Conservation (phyloP, 2,329 filamentous ascomycete species). For the Colletotrichum coccodes region DNA sequence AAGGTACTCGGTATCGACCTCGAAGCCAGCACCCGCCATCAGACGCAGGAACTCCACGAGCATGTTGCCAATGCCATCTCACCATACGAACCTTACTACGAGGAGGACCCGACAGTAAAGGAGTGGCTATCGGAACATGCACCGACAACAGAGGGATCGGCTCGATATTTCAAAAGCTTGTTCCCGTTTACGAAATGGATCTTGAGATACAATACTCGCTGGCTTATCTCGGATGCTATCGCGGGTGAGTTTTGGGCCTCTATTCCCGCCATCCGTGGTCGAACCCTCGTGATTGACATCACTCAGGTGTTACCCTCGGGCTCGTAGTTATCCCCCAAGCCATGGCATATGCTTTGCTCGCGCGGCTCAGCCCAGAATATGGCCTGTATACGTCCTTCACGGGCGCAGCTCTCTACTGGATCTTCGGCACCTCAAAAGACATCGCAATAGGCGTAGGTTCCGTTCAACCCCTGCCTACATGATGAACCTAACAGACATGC, state of each 20-base stretch:
- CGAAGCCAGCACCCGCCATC: conserved; percentile 50
- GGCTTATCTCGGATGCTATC: conserved; percentile 78
- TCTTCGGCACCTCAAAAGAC: conserved; percentile 86
- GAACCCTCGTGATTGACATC: conserved; percentile 30
- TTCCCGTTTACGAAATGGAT: conserved; percentile 80
- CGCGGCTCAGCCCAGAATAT: conserved; percentile 73
- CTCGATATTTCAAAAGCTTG: conserved; percentile 59
- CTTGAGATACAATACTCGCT: conserved; percentile 74
- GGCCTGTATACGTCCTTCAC: conserved; percentile 87
- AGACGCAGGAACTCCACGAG: conserved; percentile 16
- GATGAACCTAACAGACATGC: conserved; percentile 14
- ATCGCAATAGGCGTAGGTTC: conserved; percentile 76
- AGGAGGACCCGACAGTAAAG: conserved; percentile 72
- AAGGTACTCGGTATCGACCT: conserved; percentile 86
- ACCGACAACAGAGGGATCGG: conserved; percentile 58
- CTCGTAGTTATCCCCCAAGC: conserved; percentile 82
- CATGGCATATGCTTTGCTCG: conserved; percentile 82
- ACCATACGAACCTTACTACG: conserved; percentile 52
- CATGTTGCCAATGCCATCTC: conserved; percentile 7
- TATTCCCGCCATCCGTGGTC: too few relatives aligned
- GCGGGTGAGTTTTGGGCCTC: conserved; percentile 61
- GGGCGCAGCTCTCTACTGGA: conserved; percentile 83
- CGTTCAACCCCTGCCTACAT: too few relatives aligned
- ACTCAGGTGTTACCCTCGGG: conserved; percentile 57
- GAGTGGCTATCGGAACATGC: conserved; percentile 69